These are phyloP conservation scores for Phycomyces nitens DNA, from an alignment of 192 early-diverging fungal genomes.

Conservation along the genomic window DNA sequence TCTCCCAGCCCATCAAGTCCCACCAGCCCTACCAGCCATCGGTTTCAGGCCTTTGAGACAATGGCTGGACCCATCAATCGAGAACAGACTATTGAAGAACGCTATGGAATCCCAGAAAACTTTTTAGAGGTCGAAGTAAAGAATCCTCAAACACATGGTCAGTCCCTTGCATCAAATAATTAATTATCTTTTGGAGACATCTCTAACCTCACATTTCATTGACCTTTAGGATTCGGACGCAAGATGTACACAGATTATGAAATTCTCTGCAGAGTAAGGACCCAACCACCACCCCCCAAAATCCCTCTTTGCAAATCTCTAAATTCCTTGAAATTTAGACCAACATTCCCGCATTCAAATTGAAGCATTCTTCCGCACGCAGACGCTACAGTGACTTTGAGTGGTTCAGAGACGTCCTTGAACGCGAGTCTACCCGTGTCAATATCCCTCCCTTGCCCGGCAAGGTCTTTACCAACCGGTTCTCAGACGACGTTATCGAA, in stretches of 20 bases:
- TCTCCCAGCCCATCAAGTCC: background rate
- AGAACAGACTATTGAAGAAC: slow-evolving; percentile 56
- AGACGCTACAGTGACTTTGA: slow-evolving; percentile 97
- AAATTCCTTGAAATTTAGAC: too few relatives aligned
- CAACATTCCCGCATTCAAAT: slow-evolving; percentile 95
- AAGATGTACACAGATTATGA: slow-evolving; percentile 96
- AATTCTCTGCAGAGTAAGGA: slow-evolving; percentile 85
- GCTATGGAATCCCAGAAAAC: slow-evolving; percentile 93
- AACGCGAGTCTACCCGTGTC: slow-evolving; percentile 86
- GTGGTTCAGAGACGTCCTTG: slow-evolving; percentile 94
- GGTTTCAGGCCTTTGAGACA: slow-evolving; percentile 28
- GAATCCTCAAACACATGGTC: slow-evolving; percentile 84
- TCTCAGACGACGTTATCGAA: slow-evolving; percentile 95
- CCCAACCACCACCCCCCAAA: slow-evolving; percentile 12
- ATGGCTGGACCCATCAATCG: slow-evolving; percentile 32
- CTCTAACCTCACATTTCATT: too few relatives aligned
- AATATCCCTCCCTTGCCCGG: slow-evolving; percentile 95
- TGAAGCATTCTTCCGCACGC: slow-evolving; percentile 76
- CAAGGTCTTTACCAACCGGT: slow-evolving; percentile 95
- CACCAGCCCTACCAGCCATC: background rate
- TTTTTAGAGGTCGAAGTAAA: slow-evolving; percentile 94
- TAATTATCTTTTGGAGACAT: too few relatives aligned
- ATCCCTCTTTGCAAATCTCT: too few relatives aligned
- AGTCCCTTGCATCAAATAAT: too few relatives aligned
- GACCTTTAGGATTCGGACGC: slow-evolving; percentile 65